Evolutionary conservation across 306 rosid species (phyloP), one percentile per base, ranked within the genome.

Genomic region (Begonia fuchsioides): DNA sequence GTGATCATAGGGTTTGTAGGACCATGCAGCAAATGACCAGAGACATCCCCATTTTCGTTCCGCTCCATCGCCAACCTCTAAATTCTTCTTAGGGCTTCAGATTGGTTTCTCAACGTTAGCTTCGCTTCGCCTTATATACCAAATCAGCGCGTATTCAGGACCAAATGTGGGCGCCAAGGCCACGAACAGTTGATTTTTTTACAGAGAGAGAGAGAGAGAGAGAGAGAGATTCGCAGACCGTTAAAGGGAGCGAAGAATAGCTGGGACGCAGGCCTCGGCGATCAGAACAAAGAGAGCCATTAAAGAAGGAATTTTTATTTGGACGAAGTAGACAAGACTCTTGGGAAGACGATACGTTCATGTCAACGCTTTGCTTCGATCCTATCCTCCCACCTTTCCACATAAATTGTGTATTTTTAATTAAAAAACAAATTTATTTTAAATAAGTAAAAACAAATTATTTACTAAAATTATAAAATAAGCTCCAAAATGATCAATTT

Each of bases 1-100:
- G 99, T 73, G 6, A 92, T 96, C 94, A 92, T 86, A 5, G 99
- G 96, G 17, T 92, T 92, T 19, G 88, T 86, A 1, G 99, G 99
- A 11, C 82, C 82, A 1, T 20, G 57, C 5, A 90, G 19, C 9
- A 46, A 65, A 71, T 49, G 74, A 65, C 44, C 47, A 6, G 74
- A 57, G 50, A 12, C 13, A 52, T 48, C 60, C 26, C 66, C 74
- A 38, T 44, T 61, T 10, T 32, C 58, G 50, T 49, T 67, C 58
- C 61, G 72, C 56, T 60, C 87, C 94, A 85, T 82, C 14, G 38
- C 38, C 20, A 17, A 49, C 50, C 49, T 40, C 8, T 11, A 50
- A 15, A 52, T 51, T 50, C 56, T 44, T 44, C 59, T 59, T 64
- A 51, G 67, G 79, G 61, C 49, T 53, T 47, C 26, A 8, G 4